Evolutionary conservation across 2,329 filamentous ascomycete species (phyloP).

Genomic region (Trichoderma guizhouense): DNA sequence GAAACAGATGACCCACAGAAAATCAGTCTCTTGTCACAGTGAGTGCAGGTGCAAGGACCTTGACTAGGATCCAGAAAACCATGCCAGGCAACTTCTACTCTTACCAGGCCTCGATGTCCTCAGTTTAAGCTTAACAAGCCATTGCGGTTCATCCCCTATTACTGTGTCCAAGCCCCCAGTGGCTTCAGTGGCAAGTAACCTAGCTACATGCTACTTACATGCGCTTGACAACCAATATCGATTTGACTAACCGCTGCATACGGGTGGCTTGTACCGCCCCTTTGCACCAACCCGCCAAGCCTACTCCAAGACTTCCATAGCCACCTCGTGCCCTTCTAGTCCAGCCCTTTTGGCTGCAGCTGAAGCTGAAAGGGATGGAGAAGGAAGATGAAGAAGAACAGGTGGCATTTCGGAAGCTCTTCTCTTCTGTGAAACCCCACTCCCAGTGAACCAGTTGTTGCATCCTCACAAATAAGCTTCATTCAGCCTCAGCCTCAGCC

Average conservation of each 20-base stretch:
- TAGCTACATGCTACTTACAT: neutral
- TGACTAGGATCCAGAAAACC: neutral
- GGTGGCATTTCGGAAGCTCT: neutral
- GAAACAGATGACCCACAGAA: neutral
- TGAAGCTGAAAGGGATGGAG: neutral
- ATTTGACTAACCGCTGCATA: neutral
- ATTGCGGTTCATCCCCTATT: neutral
- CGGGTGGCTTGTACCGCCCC: slow-evolving; percentile 2
- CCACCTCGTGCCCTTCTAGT: neutral
- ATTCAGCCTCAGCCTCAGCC: neutral
- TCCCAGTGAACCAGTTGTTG: neutral
- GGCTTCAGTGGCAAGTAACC: neutral
- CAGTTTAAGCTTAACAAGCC: slow-evolving; percentile 5
- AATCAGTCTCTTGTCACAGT: neutral
- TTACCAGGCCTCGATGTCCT: neutral
- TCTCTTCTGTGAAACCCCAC: neutral
- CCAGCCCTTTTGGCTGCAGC: neutral
- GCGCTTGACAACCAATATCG: neutral
- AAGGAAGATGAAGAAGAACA: neutral
- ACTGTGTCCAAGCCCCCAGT: neutral
- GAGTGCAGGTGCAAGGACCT: neutral
- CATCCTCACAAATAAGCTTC: neutral
- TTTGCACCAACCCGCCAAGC: neutral
- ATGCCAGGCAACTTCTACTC: neutral
- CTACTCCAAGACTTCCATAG: neutral